These are phyloP conservation scores for Daedaleopsis nitida DNA, from an alignment of 768 basidiomycete genomes.

Conservation along the genomic window DNA sequence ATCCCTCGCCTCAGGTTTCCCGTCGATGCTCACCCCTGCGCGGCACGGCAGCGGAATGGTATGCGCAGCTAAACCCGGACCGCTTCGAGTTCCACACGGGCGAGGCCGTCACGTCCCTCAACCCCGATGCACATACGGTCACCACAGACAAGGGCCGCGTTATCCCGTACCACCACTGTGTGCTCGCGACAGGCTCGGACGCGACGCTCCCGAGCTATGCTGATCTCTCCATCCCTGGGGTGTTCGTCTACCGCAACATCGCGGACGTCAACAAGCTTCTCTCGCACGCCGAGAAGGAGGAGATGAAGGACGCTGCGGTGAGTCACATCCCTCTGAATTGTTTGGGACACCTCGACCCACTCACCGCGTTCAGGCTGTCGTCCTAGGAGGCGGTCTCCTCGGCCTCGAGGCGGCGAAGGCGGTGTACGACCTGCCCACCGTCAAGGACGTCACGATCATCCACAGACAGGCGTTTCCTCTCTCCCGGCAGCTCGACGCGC, in stretches of 20 bases:
- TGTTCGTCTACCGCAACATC: conserved; percentile 75
- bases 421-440: conserved; percentile 54
- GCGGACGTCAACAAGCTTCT: conserved; percentile 68
- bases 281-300: conserved; percentile 50
- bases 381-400: conserved; percentile 72
- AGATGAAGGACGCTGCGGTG: conserved; percentile 36
- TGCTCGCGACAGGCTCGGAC: conserved; percentile 71
- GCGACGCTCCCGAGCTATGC: conserved; percentile 64
- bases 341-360: background rate
- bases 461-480: conserved; percentile 55
- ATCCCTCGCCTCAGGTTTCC: too few relatives aligned
- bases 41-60: conserved; percentile 48
- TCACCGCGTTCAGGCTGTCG: conserved; percentile 37
- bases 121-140: conserved; percentile 42
- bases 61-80: conserved; percentile 55
- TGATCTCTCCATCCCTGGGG: conserved; percentile 48
- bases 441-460: conserved; percentile 52
- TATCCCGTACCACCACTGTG: conserved; percentile 59
- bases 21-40: too few relatives aligned
- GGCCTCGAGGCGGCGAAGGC: conserved; percentile 80
- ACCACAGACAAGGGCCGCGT: conserved; percentile 47
- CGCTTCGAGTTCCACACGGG: conserved; percentile 54
- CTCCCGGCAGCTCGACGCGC: conserved; percentile 58
- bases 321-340: background rate
- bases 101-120: conserved; percentile 47